phyloP scores from a whole-genome alignment of 495 filamentous ascomycete genomes.

The Aspergillus kassunensis region DNA sequence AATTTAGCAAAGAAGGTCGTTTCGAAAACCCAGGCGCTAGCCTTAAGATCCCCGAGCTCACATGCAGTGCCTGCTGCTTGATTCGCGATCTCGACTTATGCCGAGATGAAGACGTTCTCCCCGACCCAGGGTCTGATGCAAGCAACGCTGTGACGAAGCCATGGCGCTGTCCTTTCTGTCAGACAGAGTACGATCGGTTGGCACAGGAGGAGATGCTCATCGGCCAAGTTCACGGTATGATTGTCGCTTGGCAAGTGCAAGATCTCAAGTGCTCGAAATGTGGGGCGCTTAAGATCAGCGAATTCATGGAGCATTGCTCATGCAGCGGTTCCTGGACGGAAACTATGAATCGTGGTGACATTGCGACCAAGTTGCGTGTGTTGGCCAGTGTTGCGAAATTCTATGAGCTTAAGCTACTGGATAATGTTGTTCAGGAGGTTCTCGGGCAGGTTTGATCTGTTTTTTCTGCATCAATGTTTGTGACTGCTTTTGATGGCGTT shows the following conservation, averaged over 20 bases:
- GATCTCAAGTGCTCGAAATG: conserved; percentile 77
- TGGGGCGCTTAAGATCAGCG: conserved; percentile 62
- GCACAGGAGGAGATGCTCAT: conserved; percentile 82
- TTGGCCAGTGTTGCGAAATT: conserved; percentile 68
- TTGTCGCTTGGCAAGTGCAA: conserved; percentile 81
- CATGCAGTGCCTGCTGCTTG: conserved; percentile 83
- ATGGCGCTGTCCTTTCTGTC: conserved; percentile 80
- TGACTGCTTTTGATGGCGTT: conserved; percentile 6
- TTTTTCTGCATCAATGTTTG: conserved; percentile 12
- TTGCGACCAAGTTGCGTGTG: conserved; percentile 62
- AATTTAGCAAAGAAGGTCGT: conserved; percentile 81
- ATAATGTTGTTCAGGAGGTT: conserved; percentile 65
- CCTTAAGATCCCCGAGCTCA: conserved; percentile 67
- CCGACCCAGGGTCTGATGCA: conserved; percentile 40
- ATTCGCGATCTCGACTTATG: conserved; percentile 89
- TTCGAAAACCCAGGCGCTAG: conserved; percentile 83
- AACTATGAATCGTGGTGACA: conserved; percentile 65
- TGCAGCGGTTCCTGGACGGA: conserved; percentile 82
- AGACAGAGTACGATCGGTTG: conserved; percentile 67
- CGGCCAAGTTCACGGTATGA: conserved; percentile 64
- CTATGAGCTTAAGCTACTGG: conserved; percentile 78
- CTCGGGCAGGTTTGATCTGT: conserved; percentile 29
- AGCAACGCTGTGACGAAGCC: conserved; percentile 41
- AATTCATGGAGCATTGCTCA: conserved; percentile 94
- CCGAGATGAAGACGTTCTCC: conserved; percentile 80